Conservation (phyloP, 2,329 filamentous ascomycete species). For the Podosphaera fusca region DNA sequence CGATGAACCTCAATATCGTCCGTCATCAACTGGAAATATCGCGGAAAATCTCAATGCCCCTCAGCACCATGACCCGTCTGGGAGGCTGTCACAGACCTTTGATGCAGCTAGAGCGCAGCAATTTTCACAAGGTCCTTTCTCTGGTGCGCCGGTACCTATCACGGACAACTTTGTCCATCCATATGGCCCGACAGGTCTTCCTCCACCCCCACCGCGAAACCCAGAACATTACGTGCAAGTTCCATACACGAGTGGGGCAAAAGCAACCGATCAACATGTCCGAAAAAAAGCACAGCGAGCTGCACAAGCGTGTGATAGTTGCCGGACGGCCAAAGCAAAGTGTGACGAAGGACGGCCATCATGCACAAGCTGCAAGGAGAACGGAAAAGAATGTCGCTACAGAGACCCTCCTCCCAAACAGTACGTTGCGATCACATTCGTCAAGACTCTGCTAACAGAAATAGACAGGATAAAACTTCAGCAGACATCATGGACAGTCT, state of each 20-base stretch:
- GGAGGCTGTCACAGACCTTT: slow-evolving; percentile 5
- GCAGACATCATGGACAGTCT: slow-evolving; percentile 33
- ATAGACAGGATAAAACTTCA: slow-evolving; percentile 30
- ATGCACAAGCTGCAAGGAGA: slow-evolving; percentile 73
- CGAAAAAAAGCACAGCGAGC: slow-evolving; percentile 14
- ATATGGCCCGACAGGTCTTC: slow-evolving; percentile 7
- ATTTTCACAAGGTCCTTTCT: slow-evolving; percentile 6
- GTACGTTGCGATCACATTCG: slow-evolving; percentile 26
- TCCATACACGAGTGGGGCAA: slow-evolving; percentile 7
- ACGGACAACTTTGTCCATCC: slow-evolving; percentile 3
- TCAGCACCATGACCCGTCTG: slow-evolving; percentile 10
- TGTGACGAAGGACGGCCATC: slow-evolving; percentile 63
- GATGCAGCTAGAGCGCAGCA: slow-evolving; percentile 7
- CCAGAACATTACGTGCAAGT: slow-evolving; percentile 8
- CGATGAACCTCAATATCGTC: slow-evolving; percentile 18
- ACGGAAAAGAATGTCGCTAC: slow-evolving; percentile 64
- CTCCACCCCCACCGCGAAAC: slow-evolving; percentile 5
- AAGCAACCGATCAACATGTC: slow-evolving; percentile 4
- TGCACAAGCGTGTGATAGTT: slow-evolving; percentile 67
- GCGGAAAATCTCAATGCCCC: slow-evolving; percentile 10
- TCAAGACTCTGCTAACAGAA: slow-evolving; percentile 6
- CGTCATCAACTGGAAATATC: slow-evolving; percentile 11
- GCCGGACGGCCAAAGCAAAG: slow-evolving; percentile 69
- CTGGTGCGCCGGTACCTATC: slow-evolving; percentile 12
- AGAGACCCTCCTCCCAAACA: slow-evolving; percentile 79